Evolutionary conservation across 768 basidiomycete genomes (phyloP).

Genomic region (Exsudoporus frostii): DNA sequence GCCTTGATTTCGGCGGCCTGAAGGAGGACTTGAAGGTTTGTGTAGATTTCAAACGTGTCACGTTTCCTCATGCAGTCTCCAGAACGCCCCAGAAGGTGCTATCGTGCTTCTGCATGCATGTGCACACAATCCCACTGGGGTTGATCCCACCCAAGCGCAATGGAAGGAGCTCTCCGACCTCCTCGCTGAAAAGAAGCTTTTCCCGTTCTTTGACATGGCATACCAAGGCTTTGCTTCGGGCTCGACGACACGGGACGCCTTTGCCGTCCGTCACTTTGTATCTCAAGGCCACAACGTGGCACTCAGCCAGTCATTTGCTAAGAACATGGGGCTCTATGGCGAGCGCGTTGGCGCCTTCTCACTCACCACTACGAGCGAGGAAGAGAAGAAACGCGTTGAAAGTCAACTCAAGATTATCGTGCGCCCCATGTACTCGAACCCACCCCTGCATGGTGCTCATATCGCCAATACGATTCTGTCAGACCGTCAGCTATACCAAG

Average conservation of each 20-base stretch:
- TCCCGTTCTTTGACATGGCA: slow-evolving; percentile 99
- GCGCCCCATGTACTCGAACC: slow-evolving; percentile 97
- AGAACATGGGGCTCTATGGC: slow-evolving; percentile 99
- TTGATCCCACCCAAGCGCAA: slow-evolving; percentile 91
- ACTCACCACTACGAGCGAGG: slow-evolving; percentile 61
- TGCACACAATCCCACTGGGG: slow-evolving; percentile 98
- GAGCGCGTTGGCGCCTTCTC: slow-evolving; percentile 99
- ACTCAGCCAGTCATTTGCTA: slow-evolving; percentile 93
- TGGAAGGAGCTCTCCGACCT: slow-evolving; percentile 90
- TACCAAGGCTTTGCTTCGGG: slow-evolving; percentile 99
- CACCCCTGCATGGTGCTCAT: slow-evolving; percentile 85
- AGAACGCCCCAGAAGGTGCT: slow-evolving; percentile 72
- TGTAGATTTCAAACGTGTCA: slow-evolving; percentile 3
- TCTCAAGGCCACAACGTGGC: slow-evolving; percentile 86
- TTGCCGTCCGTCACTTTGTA: slow-evolving; percentile 93
- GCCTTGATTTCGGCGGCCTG: slow-evolving; percentile 87
- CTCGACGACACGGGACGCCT: slow-evolving; percentile 84
- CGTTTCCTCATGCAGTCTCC: slow-evolving; percentile 10
- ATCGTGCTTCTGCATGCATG: slow-evolving; percentile 94
- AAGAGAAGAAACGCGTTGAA: slow-evolving; percentile 83
- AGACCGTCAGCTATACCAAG: slow-evolving; percentile 65
- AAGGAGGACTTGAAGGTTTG: slow-evolving; percentile 81
- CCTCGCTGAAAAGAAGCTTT: slow-evolving; percentile 82
- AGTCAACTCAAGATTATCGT: slow-evolving; percentile 95
- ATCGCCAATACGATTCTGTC: slow-evolving; percentile 84